Base-by-base conservation (phyloP, 2,329 filamentous ascomycete species). In the Xylaria sp. region DNA sequence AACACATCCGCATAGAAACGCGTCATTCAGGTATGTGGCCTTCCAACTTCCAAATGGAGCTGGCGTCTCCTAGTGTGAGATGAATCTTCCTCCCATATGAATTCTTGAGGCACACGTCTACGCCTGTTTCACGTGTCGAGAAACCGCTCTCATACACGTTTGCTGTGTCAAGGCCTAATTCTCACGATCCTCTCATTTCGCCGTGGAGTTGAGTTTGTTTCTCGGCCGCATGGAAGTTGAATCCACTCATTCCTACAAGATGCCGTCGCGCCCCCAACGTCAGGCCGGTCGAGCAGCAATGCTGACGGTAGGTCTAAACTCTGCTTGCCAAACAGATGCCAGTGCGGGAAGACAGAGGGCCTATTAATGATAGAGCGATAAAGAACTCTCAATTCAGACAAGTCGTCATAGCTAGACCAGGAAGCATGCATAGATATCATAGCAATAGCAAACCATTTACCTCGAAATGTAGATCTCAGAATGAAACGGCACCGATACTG, bases 401-500 rank as follows among this genome's bases (percentile, higher is more conserved):
- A 14, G 5, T 14, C 6, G 32, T 34, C 32, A 9, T 34, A 34
- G 32, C 12, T 9, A 11, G 24, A 50, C 2, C 11, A 32, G 27
- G 9, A 21, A 24, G 4, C 6, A n/a, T 17, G 14, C 3, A 53
- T 42, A 42, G 4, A 17, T 11, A 42, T 42, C 39, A 42, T 11
- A 14, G 12, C 14, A 17, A 17, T 42, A 17, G 34, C 34, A 42
- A 14, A 42, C 14, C 12, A 8, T 53, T 24, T n/a, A 53, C 2
- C 2, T 50, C 19, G 34, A 58, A 69, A 79, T 79, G 77, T 79
- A 78, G 77, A 79, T 79, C 77, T 73, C 77, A 78, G 71, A 78
- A 79, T 78, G 77, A 79, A 79, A 79, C 77, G 77, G 71, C 66
- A 73, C 71, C 77, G 75, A 76, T 75, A 79, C 74, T 73, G 77